phyloP scores from a whole-genome alignment of 805 yeast species.

The Metschnikowia borealis region DNA sequence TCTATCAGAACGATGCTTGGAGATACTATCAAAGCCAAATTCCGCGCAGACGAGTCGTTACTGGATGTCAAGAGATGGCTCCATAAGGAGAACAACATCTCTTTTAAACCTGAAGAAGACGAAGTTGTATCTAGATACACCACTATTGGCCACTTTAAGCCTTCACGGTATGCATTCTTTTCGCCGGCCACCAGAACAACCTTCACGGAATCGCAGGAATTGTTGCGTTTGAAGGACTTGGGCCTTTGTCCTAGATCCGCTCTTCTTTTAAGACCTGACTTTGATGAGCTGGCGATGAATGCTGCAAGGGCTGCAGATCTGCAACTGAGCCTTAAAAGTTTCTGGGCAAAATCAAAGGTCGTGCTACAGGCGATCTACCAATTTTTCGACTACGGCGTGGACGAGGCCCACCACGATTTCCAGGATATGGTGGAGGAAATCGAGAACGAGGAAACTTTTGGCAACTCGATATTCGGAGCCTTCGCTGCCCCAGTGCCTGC shows the following conservation, averaged over 20 bases:
- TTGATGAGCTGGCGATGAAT: slow-evolving; percentile 21
- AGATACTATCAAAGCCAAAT: slow-evolving; percentile 8
- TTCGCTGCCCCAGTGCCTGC: slow-evolving; percentile 2
- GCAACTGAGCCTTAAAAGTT: neutral
- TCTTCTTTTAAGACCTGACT: slow-evolving; percentile 63
- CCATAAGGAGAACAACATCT: slow-evolving; percentile 11
- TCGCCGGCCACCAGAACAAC: slow-evolving; percentile 48
- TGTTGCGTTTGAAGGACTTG: slow-evolving; percentile 45
- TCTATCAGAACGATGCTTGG: slow-evolving; percentile 16
- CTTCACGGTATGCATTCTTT: slow-evolving; percentile 41
- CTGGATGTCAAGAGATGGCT: slow-evolving; percentile 18
- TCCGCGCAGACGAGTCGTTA: slow-evolving; percentile 9
- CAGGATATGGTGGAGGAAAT: slow-evolving; percentile 9
- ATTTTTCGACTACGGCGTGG: slow-evolving; percentile 41
- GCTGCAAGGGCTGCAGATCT: slow-evolving; percentile 11
- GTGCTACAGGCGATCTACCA: slow-evolving; percentile 31
- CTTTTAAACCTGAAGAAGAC: slow-evolving; percentile 13
- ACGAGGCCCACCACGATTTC: slow-evolving; percentile 17
- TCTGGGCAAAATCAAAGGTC: slow-evolving; percentile 2
- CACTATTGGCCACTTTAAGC: slow-evolving; percentile 44
- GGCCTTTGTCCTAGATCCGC: slow-evolving; percentile 72
- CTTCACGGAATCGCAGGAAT: slow-evolving; percentile 49
- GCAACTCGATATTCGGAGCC: slow-evolving; percentile 1
- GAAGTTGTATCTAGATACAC: slow-evolving; percentile 6
- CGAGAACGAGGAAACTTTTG: neutral